Evolutionary conservation across 768 basidiomycete genomes (phyloP), one percentile per base, ranked within the genome.

Genomic region (Suillus cothurnatus): DNA sequence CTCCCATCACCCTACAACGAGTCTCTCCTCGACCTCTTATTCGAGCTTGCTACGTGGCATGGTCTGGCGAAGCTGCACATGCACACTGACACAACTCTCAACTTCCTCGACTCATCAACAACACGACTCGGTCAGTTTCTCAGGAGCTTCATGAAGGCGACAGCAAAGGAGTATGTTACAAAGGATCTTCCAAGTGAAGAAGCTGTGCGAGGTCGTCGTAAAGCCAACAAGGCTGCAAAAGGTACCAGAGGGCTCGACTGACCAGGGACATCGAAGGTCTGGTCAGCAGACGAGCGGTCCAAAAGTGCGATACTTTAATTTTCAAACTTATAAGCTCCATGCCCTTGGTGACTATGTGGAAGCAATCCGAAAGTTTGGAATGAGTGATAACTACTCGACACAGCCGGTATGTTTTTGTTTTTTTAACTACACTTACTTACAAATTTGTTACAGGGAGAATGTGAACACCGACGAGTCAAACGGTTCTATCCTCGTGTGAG

Each of bases 151-250:
- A n/a, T 47, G 21, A n/a, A n/a, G 11, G 9, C 11, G 2, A 47
- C 45, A 12, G 21, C 1, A n/a, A n/a, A 47, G n/a, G n/a, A 47
- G 21, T 80, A 70, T 58, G 26, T 71, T 1, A 81, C 78, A 0
- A 26, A 63, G 0, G 80, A 82, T 38, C 69, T 85, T 14, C 81
- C 81, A 0, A 62, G 63, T 0, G 83, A 86, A 60, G 69, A 66
- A 6, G 73, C 68, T 4, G 78, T 79, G 1, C 76, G 78, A 0
- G 59, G 66, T 0, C 67, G 74, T 8, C 11, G 49, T 3, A 38
- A 65, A 28, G 32, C 55, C 6, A 43, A 43, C 45, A 17, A 50
- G 49, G 26, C n/a, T n/a, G 45, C 45, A n/a, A 47, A 47, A n/a
- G 45, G n/a, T 47, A 47, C 45, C 1, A 4, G 41, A 43, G 19